Evolutionary conservation across 768 basidiomycete species (phyloP).

Genomic region (Pleurotus djamor): DNA sequence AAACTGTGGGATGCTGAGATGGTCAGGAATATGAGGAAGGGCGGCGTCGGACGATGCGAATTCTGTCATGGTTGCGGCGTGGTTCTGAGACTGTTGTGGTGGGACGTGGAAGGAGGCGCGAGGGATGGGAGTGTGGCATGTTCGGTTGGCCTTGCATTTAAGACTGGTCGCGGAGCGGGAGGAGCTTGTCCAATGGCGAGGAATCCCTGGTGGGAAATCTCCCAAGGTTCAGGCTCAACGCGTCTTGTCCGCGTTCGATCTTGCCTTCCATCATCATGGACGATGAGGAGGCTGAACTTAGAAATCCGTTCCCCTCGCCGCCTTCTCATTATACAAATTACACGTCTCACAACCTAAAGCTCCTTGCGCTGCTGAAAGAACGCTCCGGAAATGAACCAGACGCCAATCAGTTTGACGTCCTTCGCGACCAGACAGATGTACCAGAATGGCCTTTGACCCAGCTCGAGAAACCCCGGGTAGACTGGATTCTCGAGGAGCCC

Average conservation of each 20-base stretch:
- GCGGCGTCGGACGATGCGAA: conserved; percentile 10
- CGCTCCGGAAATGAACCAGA: conserved; percentile 32
- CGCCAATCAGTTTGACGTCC: conserved; percentile 58
- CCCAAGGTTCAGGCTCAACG: neutral
- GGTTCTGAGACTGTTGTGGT: conserved; percentile 8
- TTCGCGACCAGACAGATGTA: conserved; percentile 70
- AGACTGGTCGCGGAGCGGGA: neutral
- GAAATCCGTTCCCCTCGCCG: conserved; percentile 89
- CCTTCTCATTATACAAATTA: conserved; percentile 83
- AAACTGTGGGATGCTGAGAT: conserved; percentile 67
- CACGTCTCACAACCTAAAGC: conserved; percentile 67
- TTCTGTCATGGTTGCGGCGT: conserved; percentile 14
- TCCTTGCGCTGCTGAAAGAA: conserved; percentile 61
- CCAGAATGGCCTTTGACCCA: conserved; percentile 76
- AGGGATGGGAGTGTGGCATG: too few species aligned
- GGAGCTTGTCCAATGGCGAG: neutral
- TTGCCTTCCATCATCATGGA: conserved; percentile 40
- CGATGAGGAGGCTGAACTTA: conserved; percentile 73
- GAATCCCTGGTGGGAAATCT: neutral
- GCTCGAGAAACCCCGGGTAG: conserved; percentile 84
- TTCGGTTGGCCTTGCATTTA: too few species aligned
- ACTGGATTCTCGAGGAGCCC: conserved; percentile 88
- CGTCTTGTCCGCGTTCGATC: neutral
- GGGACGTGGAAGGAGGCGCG: too few species aligned
- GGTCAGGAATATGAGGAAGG: conserved; percentile 52